A percentile compares a stretch with the other conserved stretches of the same genome.
phyloP scores from a whole-genome alignment of 257 asterid genomes.

The Ligustrum vulgare region DNA sequence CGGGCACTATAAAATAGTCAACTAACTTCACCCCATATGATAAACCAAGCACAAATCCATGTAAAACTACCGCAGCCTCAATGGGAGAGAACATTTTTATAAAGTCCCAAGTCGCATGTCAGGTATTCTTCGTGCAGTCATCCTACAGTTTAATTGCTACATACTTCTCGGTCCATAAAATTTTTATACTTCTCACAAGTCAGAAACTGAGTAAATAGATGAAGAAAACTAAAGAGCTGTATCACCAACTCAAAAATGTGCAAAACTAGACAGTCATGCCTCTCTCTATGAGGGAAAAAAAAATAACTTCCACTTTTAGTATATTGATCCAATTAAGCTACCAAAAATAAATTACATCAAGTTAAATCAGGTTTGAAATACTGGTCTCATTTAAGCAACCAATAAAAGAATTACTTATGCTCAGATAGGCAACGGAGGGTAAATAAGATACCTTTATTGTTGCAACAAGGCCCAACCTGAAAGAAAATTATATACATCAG shows the following conservation, averaged over 20 bases:
- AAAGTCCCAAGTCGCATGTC: not conserved
- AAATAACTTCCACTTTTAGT: not conserved
- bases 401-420: not conserved
- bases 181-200: not conserved
- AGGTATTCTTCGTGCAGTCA: not conserved
- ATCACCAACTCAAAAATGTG: too few relatives aligned
- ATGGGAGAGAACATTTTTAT: not conserved
- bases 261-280: too few relatives aligned
- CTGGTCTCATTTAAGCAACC: not conserved
- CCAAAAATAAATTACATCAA: not conserved
- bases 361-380: not conserved
- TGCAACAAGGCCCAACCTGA: conserved; percentile 84
- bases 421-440: conserved; percentile 3
- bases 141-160: not conserved
- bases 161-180: not conserved
- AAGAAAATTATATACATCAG: conserved; percentile 27
- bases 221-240: too few relatives aligned
- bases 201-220: not conserved
- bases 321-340: not conserved
- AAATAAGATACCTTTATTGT: conserved; percentile 60
- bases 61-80: not conserved
- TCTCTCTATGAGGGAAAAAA: too few relatives aligned
- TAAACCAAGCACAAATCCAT: not conserved
- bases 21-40: not conserved
- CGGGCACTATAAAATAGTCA: not conserved